A percentile compares a stretch with the other conserved stretches of the same genome.
Evolutionary conservation across 306 rosid species (phyloP).

Genomic region (Prunus fruticosa): DNA sequence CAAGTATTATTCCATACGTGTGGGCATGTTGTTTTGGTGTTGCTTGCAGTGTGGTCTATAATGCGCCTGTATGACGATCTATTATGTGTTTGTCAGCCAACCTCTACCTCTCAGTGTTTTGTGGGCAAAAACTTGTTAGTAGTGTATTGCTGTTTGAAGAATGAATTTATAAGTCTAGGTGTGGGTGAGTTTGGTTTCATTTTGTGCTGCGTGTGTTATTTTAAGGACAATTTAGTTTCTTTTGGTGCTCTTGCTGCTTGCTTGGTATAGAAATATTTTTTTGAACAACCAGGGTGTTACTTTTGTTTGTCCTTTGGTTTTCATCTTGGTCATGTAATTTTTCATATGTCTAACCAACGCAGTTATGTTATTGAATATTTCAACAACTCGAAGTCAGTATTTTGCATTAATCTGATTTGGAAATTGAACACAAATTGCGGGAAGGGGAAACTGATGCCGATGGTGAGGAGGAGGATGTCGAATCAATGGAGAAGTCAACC

Average conservation of each 20-base stretch:
- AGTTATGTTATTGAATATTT: too few species aligned
- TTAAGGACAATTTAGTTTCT: background rate
- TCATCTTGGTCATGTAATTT: too few species aligned
- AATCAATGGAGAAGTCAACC: slow-evolving; percentile 59
- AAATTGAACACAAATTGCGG: slow-evolving; percentile 46
- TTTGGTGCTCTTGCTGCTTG: background rate
- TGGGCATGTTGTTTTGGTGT: too few species aligned
- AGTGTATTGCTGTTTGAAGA: too few species aligned
- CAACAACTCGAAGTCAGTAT: too few species aligned
- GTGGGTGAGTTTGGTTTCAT: background rate
- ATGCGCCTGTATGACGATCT: background rate
- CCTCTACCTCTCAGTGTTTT: too few species aligned
- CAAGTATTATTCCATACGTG: background rate
- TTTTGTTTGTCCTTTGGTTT: too few species aligned
- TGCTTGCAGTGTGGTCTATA: background rate
- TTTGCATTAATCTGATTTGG: slow-evolving; percentile 39
- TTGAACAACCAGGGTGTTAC: too few species aligned
- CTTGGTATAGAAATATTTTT: too few species aligned
- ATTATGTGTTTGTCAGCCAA: too few species aligned
- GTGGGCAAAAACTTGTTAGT: too few species aligned
- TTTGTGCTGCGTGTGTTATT: background rate
- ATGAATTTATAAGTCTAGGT: background rate
- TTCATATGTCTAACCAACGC: too few species aligned
- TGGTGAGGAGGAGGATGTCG: slow-evolving; percentile 66
- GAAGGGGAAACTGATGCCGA: slow-evolving; percentile 55